Percentiles rank a stretch among this genome's conserved stretches.
These are phyloP conservation scores for Suillus occidentalis DNA, from an alignment of 768 basidiomycete species.

Conservation along the genomic window DNA sequence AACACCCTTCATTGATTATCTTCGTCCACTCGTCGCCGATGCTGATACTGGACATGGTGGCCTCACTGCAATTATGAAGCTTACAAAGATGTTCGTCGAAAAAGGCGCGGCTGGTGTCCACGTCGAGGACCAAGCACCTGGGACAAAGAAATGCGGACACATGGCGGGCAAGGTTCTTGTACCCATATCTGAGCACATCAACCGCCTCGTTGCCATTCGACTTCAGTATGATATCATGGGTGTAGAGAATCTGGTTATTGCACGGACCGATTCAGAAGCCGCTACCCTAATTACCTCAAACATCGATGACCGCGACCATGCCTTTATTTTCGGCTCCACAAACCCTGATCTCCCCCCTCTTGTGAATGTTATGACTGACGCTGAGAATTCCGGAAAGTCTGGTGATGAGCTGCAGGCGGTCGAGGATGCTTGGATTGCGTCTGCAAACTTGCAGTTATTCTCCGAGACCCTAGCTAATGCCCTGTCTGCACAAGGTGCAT, in stretches of 20 bases:
- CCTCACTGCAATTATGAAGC: constrained; percentile 97
- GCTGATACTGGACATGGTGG: constrained; percentile 99
- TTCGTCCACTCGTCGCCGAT: constrained; percentile 93
- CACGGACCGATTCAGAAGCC: constrained; percentile 96
- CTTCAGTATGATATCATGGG: constrained; percentile 99
- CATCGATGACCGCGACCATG: constrained; percentile 95
- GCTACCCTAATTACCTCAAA: constrained; percentile 96
- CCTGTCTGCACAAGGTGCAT: constrained; percentile 56
- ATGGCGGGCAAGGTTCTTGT: constrained; percentile 98
- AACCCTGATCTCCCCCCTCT: constrained; percentile 71
- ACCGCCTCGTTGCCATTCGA: constrained; percentile 94
- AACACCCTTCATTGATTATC: constrained; percentile 80
- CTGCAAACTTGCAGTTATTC: constrained; percentile 82
- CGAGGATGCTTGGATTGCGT: constrained; percentile 83
- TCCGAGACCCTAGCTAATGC: constrained; percentile 70
- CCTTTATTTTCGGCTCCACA: constrained; percentile 93
- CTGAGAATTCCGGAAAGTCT: constrained; percentile 75
- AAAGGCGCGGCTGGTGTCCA: constrained; percentile 98
- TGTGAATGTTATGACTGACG: constrained; percentile 79
- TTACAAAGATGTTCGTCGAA: constrained; percentile 98
- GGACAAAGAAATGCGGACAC: constrained; percentile 95
- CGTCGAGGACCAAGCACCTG: constrained; percentile 96
- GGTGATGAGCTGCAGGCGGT: constrained; percentile 82
- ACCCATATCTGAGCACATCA: constrained; percentile 96
- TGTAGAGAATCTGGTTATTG: constrained; percentile 89